Evolutionary conservation across 345 rosid genomes (phyloP).

Genomic region (Boechera retrofracta): DNA sequence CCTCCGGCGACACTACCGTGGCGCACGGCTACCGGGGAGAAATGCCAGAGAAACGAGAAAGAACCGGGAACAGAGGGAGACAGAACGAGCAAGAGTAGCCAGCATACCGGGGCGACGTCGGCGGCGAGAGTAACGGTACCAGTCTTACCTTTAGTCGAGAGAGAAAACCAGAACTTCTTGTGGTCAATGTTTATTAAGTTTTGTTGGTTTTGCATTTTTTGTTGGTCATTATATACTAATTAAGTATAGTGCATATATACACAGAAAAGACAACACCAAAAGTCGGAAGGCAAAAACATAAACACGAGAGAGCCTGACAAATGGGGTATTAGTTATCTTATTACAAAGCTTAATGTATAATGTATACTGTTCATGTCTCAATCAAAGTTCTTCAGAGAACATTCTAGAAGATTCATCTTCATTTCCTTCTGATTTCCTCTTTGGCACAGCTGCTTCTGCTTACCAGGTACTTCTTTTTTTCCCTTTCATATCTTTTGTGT

Average conservation of each 20-base stretch:
- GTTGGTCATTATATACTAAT: too few species aligned
- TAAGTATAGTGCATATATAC: neutral
- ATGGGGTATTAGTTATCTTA: conserved; percentile 24
- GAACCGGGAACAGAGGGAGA: too few species aligned
- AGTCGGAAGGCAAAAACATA: neutral
- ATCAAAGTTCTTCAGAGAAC: conserved; percentile 8
- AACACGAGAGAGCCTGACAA: conserved; percentile 7
- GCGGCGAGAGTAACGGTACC: too few species aligned
- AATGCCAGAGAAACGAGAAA: too few species aligned
- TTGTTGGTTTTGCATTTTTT: too few species aligned
- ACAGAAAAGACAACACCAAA: conserved; percentile 11
- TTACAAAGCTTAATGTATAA: conserved; percentile 16
- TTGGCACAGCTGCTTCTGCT: conserved; percentile 84
- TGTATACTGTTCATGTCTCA: neutral
- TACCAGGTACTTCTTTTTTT: conserved; percentile 57
- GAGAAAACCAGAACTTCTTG: too few species aligned
- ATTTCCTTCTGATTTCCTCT: conserved; percentile 64
- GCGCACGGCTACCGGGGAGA: too few species aligned
- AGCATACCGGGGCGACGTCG: too few species aligned
- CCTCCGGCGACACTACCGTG: too few species aligned
- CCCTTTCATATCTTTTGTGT: neutral
- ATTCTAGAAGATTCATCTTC: conserved; percentile 19
- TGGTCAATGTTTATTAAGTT: too few species aligned
- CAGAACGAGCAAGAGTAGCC: too few species aligned
- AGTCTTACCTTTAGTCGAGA: too few species aligned